Conservation (phyloP, 768 basidiomycete species). For the Hygrocybe coccinea region DNA sequence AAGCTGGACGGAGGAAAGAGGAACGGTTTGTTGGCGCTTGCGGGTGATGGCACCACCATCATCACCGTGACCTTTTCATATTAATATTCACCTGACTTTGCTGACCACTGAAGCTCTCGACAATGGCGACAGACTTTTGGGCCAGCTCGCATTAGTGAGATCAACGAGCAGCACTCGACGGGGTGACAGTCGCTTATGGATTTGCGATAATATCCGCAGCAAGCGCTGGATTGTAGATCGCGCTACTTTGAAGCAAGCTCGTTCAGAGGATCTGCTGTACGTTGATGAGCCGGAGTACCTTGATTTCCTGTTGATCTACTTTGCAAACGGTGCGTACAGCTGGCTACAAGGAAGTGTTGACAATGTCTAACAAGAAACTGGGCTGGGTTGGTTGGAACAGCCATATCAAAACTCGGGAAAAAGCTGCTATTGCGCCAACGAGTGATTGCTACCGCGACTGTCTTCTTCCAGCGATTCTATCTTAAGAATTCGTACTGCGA, state of each 20-base stretch:
- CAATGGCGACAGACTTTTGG: slow-evolving; percentile 93
- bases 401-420: slow-evolving; percentile 83
- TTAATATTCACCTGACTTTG: not conserved
- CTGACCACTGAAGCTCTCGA: not conserved
- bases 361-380: not conserved
- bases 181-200: not conserved
- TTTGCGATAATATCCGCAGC: slow-evolving; percentile 38
- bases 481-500: slow-evolving; percentile 93
- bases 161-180: slow-evolving; percentile 23
- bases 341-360: not conserved
- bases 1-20: not conserved
- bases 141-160: slow-evolving; percentile 82
- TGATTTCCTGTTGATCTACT: slow-evolving; percentile 82
- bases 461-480: slow-evolving; percentile 97
- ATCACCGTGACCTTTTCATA: not conserved
- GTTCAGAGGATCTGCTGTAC: slow-evolving; percentile 72
- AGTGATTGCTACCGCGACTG: slow-evolving; percentile 88
- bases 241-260: slow-evolving; percentile 65
- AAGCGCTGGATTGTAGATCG: slow-evolving; percentile 91
- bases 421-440: slow-evolving; percentile 80
- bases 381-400: slow-evolving; percentile 35
- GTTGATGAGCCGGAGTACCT: slow-evolving; percentile 73
- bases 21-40: not conserved
- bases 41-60: not conserved
- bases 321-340: slow-evolving; percentile 62